phyloP scores from a whole-genome alignment of 345 rosid genomes.

The Laguncularia racemosa region DNA sequence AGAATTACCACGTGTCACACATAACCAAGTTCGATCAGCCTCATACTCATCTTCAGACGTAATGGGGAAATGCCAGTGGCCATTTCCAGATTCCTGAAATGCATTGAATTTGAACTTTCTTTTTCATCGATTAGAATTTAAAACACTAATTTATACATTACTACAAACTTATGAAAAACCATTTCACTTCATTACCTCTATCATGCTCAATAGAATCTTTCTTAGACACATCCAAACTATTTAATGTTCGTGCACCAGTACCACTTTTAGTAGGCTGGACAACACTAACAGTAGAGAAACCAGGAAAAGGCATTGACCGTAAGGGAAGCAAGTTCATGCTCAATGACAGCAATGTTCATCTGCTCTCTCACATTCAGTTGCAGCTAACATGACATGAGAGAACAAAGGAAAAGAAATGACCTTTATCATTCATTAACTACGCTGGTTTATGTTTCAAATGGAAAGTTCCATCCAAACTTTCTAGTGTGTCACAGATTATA shows the following conservation, averaged over 20 bases:
- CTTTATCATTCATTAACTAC: too few species aligned
- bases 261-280: constrained; percentile 65
- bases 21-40: constrained; percentile 42
- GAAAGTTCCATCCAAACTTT: too few species aligned
- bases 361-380: too few species aligned
- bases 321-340: too few species aligned
- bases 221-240: constrained; percentile 11
- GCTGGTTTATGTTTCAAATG: too few species aligned
- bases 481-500: not conserved
- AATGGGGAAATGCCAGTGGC: constrained; percentile 70
- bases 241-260: constrained; percentile 21
- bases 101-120: not conserved
- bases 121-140: not conserved
- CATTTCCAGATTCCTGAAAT: constrained; percentile 58
- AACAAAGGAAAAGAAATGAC: too few species aligned
- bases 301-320: too few species aligned
- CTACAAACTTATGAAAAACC: too few species aligned
- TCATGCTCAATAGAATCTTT: constrained; percentile 5
- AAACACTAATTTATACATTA: not conserved
- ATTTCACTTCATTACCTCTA: too few species aligned
- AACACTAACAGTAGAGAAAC: constrained; percentile 37
- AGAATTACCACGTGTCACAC: constrained; percentile 35
- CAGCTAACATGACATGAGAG: too few species aligned
- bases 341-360: too few species aligned
- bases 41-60: constrained; percentile 27